Evolutionary conservation across 2,329 filamentous ascomycete genomes (phyloP).

Genomic region (Aspergillus intermedius): DNA sequence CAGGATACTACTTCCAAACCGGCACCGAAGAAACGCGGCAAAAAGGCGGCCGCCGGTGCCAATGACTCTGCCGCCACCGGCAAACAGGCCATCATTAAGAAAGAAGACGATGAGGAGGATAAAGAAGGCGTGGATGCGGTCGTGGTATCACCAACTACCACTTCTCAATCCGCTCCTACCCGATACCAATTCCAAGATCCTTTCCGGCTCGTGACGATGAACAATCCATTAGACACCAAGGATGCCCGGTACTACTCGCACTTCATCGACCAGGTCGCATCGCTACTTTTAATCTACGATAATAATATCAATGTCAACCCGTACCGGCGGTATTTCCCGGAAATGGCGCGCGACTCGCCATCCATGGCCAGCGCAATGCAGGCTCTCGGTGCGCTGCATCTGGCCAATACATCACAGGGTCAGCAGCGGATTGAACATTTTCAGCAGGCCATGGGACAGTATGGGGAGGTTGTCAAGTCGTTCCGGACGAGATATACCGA

Average conservation of each 20-base stretch:
- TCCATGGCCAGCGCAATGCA: conserved; percentile 35
- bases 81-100: conserved; percentile 3
- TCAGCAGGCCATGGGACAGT: conserved; percentile 33
- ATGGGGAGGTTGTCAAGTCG: conserved; percentile 31
- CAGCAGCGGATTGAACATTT: conserved; percentile 28
- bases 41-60: conserved; percentile 3
- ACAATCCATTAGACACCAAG: conserved; percentile 15
- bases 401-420: conserved; percentile 32
- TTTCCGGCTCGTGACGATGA: conserved; percentile 12
- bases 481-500: conserved; percentile 23
- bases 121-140: conserved; percentile 13
- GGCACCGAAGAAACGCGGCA: conserved; percentile 15
- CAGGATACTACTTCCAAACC: conserved; percentile 5
- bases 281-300: conserved; percentile 31
- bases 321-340: conserved; percentile 28
- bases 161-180: conserved; percentile 10
- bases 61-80: conserved; percentile 4
- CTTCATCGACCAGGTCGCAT: conserved; percentile 29
- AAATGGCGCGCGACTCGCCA: conserved; percentile 26
- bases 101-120: conserved; percentile 5
- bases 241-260: conserved; percentile 31
- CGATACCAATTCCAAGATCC: conserved; percentile 24
- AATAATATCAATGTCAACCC: conserved; percentile 32
- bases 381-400: conserved; percentile 34
- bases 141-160: conserved; percentile 21